phyloP scores from a whole-genome alignment of 2,329 filamentous ascomycete species.

The Trichophyton equinum region DNA sequence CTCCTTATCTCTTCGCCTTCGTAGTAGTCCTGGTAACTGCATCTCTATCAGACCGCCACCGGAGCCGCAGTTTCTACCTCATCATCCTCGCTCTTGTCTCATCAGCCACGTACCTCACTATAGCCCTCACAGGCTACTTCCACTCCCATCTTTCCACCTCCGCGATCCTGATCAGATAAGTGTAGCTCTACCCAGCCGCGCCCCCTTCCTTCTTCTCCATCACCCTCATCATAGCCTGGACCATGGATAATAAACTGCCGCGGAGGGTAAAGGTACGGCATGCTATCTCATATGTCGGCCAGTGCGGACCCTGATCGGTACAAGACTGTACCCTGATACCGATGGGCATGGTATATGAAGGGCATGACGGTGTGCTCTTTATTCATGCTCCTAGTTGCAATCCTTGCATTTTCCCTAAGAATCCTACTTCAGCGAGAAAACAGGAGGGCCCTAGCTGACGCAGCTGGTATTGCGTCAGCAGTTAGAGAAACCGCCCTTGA shows the following conservation, averaged over 20 bases:
- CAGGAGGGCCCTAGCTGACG: constrained; percentile 23
- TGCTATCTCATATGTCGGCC: no score
- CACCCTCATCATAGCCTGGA: constrained; percentile 77
- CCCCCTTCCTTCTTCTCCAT: constrained; percentile 82
- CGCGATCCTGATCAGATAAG: constrained; percentile 48
- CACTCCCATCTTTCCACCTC: constrained; percentile 24
- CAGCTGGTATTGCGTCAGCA: neutral
- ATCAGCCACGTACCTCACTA: constrained; percentile 50
- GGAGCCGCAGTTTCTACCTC: constrained; percentile 52
- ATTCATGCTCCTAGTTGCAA: constrained; percentile 51
- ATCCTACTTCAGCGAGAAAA: constrained; percentile 44
- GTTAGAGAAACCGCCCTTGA: constrained; percentile 19
- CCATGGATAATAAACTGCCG: constrained; percentile 67
- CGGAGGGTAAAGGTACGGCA: constrained; percentile 57
- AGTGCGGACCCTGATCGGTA: constrained; percentile 65
- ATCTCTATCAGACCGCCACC: constrained; percentile 55
- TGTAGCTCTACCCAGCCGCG: constrained; percentile 68
- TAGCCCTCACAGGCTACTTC: constrained; percentile 42
- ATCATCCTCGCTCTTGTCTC: constrained; percentile 58
- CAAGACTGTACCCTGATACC: constrained; percentile 47
- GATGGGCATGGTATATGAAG: constrained; percentile 48
- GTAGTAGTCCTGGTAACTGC: constrained; percentile 58
- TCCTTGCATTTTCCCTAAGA: constrained; percentile 44
- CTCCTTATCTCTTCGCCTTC: constrained; percentile 70
- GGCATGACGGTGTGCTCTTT: constrained; percentile 52